These are phyloP conservation scores for Fusarium sp. DNA, from an alignment of 2,329 filamentous ascomycete genomes.

Conservation along the genomic window DNA sequence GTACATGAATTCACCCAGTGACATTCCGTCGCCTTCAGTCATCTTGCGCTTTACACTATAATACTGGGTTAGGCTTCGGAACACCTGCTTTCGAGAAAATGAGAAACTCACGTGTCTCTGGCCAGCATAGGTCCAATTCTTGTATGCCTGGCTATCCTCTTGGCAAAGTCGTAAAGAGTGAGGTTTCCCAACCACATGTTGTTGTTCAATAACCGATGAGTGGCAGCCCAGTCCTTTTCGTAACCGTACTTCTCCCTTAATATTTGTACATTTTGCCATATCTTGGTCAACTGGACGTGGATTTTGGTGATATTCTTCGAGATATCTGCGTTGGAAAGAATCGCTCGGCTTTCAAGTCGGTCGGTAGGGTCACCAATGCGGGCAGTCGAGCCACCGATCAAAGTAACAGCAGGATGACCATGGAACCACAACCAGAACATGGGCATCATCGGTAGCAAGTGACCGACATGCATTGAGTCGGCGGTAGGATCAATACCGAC, in stretches of 20 bases:
- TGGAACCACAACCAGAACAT: slow-evolving; percentile 86
- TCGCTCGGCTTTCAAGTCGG: slow-evolving; percentile 70
- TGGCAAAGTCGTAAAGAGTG: slow-evolving; percentile 78
- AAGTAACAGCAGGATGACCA: slow-evolving; percentile 73
- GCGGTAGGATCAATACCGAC: slow-evolving; percentile 87
- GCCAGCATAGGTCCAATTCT: slow-evolving; percentile 88
- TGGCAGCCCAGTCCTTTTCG: slow-evolving; percentile 71
- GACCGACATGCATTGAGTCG: slow-evolving; percentile 81
- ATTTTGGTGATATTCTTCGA: slow-evolving; percentile 75
- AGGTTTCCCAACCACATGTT: slow-evolving; percentile 82
- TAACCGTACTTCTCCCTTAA: slow-evolving; percentile 75
- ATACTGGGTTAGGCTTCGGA: slow-evolving; percentile 35
- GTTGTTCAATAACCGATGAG: slow-evolving; percentile 80
- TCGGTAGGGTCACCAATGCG: slow-evolving; percentile 83
- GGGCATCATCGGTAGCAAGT: slow-evolving; percentile 84
- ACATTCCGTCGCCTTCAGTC: slow-evolving; percentile 90
- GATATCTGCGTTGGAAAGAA: slow-evolving; percentile 62
- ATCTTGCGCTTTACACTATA: slow-evolving; percentile 80
- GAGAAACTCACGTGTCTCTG: slow-evolving; percentile 79
- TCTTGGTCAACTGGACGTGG: slow-evolving; percentile 73
- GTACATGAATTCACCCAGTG: slow-evolving; percentile 91
- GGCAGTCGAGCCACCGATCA: slow-evolving; percentile 80
- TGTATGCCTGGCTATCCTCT: slow-evolving; percentile 76
- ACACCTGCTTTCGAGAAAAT: neutral
- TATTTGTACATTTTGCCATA: slow-evolving; percentile 79